Conservation (phyloP, 305 asterid species). For the Petunia hybrid region DNA sequence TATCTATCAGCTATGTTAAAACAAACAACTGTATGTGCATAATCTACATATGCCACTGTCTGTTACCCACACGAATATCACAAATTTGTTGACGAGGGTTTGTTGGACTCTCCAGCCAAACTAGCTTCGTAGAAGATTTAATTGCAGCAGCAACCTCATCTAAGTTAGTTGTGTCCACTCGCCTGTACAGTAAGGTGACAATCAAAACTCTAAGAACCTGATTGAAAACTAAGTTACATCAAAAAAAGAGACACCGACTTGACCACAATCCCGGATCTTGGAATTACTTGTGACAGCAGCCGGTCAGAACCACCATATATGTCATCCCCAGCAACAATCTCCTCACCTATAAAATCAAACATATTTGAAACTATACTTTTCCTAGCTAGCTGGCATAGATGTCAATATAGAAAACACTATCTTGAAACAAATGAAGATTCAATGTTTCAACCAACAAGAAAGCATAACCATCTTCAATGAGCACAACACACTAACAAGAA, state of each 20-base stretch:
- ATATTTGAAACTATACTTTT: conserved; percentile 11
- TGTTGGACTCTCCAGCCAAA: conserved; percentile 84
- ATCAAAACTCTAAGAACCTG: conserved; percentile 31
- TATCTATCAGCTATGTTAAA: background rate
- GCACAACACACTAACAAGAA: conserved; percentile 7
- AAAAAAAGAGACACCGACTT: conserved; percentile 56
- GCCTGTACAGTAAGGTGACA: conserved; percentile 54
- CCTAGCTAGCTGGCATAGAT: background rate
- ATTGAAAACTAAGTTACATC: background rate
- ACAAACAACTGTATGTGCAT: background rate
- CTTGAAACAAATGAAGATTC: background rate
- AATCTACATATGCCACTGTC: conserved; percentile 46
- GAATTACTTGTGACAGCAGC: conserved; percentile 74
- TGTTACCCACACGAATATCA: conserved; percentile 70
- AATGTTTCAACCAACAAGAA: background rate
- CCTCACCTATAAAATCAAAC: conserved; percentile 58
- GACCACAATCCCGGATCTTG: conserved; percentile 81
- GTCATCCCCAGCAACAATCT: conserved; percentile 93
- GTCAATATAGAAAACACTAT: conserved; percentile 3
- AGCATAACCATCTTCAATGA: conserved; percentile 22
- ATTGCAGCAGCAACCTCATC: conserved; percentile 64
- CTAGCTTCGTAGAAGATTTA: conserved; percentile 65
- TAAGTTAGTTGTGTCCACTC: conserved; percentile 79
- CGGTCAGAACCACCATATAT: conserved; percentile 97
- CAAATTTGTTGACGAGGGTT: conserved; percentile 80